Conservation (phyloP, 768 basidiomycete genomes). For the Auriculariales sp. region DNA sequence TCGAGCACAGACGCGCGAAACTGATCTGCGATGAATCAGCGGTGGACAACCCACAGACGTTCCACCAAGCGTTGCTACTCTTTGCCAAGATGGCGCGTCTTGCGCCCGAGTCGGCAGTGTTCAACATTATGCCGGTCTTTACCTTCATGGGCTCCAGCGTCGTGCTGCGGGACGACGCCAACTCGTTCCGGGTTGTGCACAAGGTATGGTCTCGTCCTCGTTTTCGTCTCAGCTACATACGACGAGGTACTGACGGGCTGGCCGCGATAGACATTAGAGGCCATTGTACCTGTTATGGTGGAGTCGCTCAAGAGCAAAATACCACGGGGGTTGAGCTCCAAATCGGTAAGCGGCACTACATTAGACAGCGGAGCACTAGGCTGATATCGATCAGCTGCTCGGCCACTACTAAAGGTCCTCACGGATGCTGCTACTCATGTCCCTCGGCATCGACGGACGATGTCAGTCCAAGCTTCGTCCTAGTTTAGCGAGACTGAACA, state of each 20-base stretch:
- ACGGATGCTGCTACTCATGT: conserved; percentile 86
- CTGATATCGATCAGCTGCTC: conserved; percentile 23
- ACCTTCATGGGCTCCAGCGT: conserved; percentile 99
- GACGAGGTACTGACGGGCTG: too few species aligned
- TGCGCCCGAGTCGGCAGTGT: conserved; percentile 80
- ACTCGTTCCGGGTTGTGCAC: conserved; percentile 90
- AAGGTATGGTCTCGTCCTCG: conserved; percentile 35
- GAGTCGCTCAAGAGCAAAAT: conserved; percentile 53
- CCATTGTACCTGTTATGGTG: conserved; percentile 87
- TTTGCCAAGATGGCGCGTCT: conserved; percentile 74
- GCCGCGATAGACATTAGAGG: conserved; percentile 85
- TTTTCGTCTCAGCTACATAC: background rate
- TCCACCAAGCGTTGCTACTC: conserved; percentile 80
- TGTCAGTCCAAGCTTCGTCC: conserved; percentile 31
- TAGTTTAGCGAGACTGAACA: conserved; percentile 3
- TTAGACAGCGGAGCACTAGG: background rate
- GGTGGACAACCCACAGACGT: conserved; percentile 84
- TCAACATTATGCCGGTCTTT: conserved; percentile 95
- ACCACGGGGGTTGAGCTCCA: conserved; percentile 43
- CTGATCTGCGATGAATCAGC: conserved; percentile 34
- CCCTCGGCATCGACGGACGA: conserved; percentile 82
- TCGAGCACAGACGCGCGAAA: conserved; percentile 3
- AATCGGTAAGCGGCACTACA: conserved; percentile 21
- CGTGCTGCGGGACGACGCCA: conserved; percentile 90
- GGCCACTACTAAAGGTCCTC: conserved; percentile 80